Percentiles rank a stretch among this genome's conserved stretches.
phyloP scores from a whole-genome alignment of 306 rosid species.

The Vicia sativa region DNA sequence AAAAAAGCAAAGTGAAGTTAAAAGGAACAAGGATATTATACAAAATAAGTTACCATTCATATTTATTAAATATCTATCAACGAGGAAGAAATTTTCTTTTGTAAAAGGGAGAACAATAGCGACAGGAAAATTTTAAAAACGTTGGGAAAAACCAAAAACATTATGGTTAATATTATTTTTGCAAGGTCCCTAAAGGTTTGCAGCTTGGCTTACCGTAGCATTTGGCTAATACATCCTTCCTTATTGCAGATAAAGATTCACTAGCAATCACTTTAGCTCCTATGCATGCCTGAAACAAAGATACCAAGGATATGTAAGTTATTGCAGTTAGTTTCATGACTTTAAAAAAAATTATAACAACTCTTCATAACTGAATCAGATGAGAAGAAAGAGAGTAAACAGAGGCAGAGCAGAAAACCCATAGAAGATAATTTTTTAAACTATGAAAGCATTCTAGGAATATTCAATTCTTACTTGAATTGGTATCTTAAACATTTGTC shows the following conservation, averaged over 20 bases:
- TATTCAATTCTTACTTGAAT: slow-evolving; percentile 64
- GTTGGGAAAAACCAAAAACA: not conserved
- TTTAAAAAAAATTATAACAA: slow-evolving; percentile 3
- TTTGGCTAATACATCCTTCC: slow-evolving; percentile 93
- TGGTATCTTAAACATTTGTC: slow-evolving; percentile 96
- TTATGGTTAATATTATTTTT: not conserved
- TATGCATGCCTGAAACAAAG: slow-evolving; percentile 73
- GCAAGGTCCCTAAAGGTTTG: slow-evolving; percentile 18
- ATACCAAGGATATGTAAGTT: slow-evolving; percentile 18
- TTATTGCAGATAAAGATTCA: slow-evolving; percentile 85
- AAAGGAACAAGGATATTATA: slow-evolving; percentile 9
- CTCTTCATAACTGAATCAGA: slow-evolving; percentile 13
- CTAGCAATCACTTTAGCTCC: slow-evolving; percentile 89
- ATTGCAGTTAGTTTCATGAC: slow-evolving; percentile 36
- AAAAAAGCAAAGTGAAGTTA: slow-evolving; percentile 26
- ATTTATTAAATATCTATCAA: slow-evolving; percentile 32
- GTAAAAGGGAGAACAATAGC: slow-evolving; percentile 16
- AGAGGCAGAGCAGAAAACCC: slow-evolving; percentile 12
- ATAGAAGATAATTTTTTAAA: not conserved
- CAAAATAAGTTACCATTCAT: slow-evolving; percentile 7
- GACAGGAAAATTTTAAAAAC: slow-evolving; percentile 11
- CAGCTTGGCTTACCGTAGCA: slow-evolving; percentile 72
- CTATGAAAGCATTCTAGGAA: slow-evolving; percentile 22
- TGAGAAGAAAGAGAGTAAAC: slow-evolving; percentile 24
- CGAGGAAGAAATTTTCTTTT: slow-evolving; percentile 23